Evolutionary conservation across 306 rosid species (phyloP), one percentile per base, ranked within the genome.

Genomic region (Quercus dentata): DNA sequence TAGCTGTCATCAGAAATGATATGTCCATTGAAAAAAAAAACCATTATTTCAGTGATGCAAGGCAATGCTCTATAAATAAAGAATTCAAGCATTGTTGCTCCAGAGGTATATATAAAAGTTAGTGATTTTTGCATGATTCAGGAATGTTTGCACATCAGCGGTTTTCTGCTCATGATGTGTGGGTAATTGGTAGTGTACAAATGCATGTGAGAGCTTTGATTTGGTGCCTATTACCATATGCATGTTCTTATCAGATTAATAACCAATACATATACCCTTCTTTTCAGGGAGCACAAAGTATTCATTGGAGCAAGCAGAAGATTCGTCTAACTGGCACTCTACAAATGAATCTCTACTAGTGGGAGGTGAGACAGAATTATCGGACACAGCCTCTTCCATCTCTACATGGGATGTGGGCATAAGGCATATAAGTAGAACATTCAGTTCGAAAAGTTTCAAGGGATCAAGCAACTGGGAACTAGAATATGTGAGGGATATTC

Each of bases 401-500:
- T 54, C 83, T 14, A 35, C 49, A 0, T 68, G 54, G 44, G 85
- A 85, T 54, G 41, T 69, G 72, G 61, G 81, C 27, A 33, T 75
- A 78, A 79, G 84, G 71, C 86, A 63, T 52, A 63, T 71, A 64
- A 83, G 75, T 73, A 62, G 79, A 61, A 41, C 23, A 35, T 76
- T 56, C 2, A 65, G 80, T 74, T 79, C 74, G 31, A 74, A 30
- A 67, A 85, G 79, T 83, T 77, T 58, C 27, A 78, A 80, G 38
- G 70, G 56, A 74, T 78, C 90, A 80, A 81, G 88, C 57, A 81
- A 79, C 74, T 83, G 88, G 88, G 95, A 93, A 80, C 88, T 87
- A 73, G 90, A 86, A 41, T 90, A 91, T 71, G 84, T 92, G 68
- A 83, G 85, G 73, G 85, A 83, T 71, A 80, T 96, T 55, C 82